Evolutionary conservation across 257 asterid species (phyloP), one percentile per base, ranked within the genome.

Genomic region (Primulina tabacum): DNA sequence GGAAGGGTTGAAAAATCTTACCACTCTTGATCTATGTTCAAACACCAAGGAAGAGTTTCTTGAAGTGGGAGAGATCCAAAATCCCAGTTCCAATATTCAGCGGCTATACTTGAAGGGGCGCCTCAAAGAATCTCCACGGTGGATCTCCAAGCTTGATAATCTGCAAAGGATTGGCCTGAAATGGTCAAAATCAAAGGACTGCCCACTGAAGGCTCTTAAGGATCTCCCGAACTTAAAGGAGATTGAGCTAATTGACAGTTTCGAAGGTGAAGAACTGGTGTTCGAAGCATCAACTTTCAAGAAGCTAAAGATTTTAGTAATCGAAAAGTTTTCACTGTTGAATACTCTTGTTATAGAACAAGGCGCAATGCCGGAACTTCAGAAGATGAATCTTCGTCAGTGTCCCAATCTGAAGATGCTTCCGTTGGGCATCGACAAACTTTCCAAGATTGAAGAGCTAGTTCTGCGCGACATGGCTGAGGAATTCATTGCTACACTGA

Each of bases 71-170:
- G 57, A 40, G 38, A 68, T 75, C 66, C 9, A 0, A 0, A 20
- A 64, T 20, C 82, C 82, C 34, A 82, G 79, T 0, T 18, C 4
- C 5, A 17, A 30, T 21, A 80, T 81, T 28, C 55, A 72, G 69
- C 75, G 73, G 17, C 77, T 81, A 0, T 78, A 77, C 76, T 24
- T 81, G 72, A 77, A 72, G 60, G 85, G 85, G 9, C 72, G 55
- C 14, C 34, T 81, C 28, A n/a, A 1, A 5, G 20, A 5, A 28
- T 11, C 75, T n/a, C 85, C 83, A 0, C 0, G 1, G 0, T 81
- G 82, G 82, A 72, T 78, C 28, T 53, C 70, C 11, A 21, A 60
- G 2, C 83, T 78, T 8, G 3, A 37, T 43, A 56, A 62, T 58
- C 64, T 81, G 70, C 43, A 8, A 16, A 69, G 66, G 71, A 66